phyloP scores from a whole-genome alignment of 2,329 filamentous ascomycete species.

The Emmonsia crescens region DNA sequence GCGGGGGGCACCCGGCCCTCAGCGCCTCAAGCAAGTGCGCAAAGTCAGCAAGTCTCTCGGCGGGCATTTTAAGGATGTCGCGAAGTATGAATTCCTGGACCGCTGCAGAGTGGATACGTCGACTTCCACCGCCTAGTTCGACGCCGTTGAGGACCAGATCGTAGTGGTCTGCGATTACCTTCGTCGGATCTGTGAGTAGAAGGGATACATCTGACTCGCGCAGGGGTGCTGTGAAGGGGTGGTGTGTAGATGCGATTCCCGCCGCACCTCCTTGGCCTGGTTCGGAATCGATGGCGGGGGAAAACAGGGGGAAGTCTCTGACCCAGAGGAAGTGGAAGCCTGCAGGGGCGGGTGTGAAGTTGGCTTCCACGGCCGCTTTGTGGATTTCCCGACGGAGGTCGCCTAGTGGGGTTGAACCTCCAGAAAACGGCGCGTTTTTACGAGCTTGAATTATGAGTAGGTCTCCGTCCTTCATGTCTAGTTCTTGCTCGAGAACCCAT shows the following conservation, averaged over 20 bases:
- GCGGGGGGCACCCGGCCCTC: slow-evolving; percentile 77
- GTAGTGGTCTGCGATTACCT: slow-evolving; percentile 76
- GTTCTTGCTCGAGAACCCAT: slow-evolving; percentile 43
- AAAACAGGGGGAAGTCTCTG: slow-evolving; percentile 85
- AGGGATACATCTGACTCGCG: slow-evolving; percentile 60
- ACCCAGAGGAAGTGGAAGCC: slow-evolving; percentile 73
- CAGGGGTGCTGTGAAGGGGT: slow-evolving; percentile 88
- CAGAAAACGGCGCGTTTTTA: slow-evolving; percentile 50
- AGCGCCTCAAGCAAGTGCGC: slow-evolving; percentile 74
- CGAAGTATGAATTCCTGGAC: slow-evolving; percentile 79
- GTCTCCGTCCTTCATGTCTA: slow-evolving; percentile 58
- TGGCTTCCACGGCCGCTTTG: slow-evolving; percentile 54
- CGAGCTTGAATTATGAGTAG: slow-evolving; percentile 74
- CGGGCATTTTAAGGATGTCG: slow-evolving; percentile 68
- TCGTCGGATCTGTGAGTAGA: slow-evolving; percentile 59
- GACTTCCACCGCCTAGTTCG: slow-evolving; percentile 84
- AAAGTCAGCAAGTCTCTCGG: slow-evolving; percentile 66
- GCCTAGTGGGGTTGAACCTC: slow-evolving; percentile 64
- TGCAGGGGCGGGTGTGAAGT: slow-evolving; percentile 40
- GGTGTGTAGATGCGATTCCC: slow-evolving; percentile 79
- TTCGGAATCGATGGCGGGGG: slow-evolving; percentile 52
- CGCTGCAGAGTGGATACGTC: slow-evolving; percentile 75
- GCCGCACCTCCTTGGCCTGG: slow-evolving; percentile 73
- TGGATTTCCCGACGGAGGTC: slow-evolving; percentile 61
- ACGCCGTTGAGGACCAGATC: slow-evolving; percentile 93